Evolutionary conservation across 225 moss, liverwort and hornwort genomes (phyloP).

Genomic region (Marchantia paleacea): DNA sequence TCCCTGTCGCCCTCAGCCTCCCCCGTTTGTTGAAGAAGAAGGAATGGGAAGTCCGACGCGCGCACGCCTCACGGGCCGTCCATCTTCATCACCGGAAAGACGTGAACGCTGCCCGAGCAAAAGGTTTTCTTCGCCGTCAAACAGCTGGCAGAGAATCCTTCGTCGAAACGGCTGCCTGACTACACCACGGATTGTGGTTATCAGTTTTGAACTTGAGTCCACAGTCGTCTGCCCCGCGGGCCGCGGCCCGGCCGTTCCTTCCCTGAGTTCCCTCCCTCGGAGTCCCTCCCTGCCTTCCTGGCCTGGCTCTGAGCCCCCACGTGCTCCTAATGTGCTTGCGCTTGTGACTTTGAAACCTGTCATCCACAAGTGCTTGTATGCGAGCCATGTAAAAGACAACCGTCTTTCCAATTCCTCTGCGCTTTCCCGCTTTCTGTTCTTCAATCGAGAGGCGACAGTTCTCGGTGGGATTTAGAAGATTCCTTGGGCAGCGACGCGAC

Average conservation of each 20-base stretch:
- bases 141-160: background rate
- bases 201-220: background rate
- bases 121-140: background rate
- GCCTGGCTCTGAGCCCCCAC: background rate
- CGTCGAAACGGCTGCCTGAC: conserved; percentile 6
- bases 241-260: no score
- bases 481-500: background rate
- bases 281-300: background rate
- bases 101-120: background rate
- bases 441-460: background rate
- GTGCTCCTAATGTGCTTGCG: background rate
- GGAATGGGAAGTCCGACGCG: background rate
- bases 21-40: background rate
- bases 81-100: conserved; percentile 10
- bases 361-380: background rate
- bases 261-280: no score
- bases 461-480: background rate
- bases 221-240: background rate
- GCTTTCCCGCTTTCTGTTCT: background rate
- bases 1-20: background rate
- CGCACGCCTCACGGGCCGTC: background rate
- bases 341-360: background rate
- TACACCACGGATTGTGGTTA: no score
- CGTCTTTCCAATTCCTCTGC: background rate
- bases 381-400: background rate